Percentiles rank a stretch among this genome's conserved stretches.
Evolutionary conservation across 2,329 filamentous ascomycete species (phyloP).

Genomic region (Botrytis elliptica): DNA sequence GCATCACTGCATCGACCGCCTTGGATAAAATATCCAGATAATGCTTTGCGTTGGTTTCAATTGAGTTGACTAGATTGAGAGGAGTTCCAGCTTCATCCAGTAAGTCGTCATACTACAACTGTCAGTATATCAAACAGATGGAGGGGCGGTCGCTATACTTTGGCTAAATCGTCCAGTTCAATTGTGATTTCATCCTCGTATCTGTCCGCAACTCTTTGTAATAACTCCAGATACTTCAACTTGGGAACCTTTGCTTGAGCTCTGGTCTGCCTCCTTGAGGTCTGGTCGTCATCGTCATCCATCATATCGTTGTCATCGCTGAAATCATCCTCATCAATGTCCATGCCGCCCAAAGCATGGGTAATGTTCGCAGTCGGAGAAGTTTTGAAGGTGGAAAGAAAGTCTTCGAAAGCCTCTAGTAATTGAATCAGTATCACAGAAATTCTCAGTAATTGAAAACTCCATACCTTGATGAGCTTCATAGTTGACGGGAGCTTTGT

Average conservation of each 20-base stretch:
- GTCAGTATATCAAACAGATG: slow-evolving; percentile 20
- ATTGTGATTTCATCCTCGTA: slow-evolving; percentile 74
- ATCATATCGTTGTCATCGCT: slow-evolving; percentile 93
- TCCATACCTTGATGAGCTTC: slow-evolving; percentile 74
- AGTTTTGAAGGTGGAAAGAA: slow-evolving; percentile 85
- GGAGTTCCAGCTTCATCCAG: slow-evolving; percentile 55
- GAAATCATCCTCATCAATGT: slow-evolving; percentile 81
- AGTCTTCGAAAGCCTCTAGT: slow-evolving; percentile 79
- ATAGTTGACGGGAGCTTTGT: slow-evolving; percentile 80
- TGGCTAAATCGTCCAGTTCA: slow-evolving; percentile 82
- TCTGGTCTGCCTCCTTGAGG: slow-evolving; percentile 47
- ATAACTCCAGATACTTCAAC: slow-evolving; percentile 82
- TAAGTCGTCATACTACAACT: slow-evolving; percentile 65
- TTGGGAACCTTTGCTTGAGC: slow-evolving; percentile 57
- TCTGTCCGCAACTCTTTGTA: slow-evolving; percentile 86
- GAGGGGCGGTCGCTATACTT: slow-evolving; percentile 54
- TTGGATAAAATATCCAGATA: slow-evolving; percentile 90
- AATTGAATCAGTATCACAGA: neutral
- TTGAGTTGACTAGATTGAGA: slow-evolving; percentile 73
- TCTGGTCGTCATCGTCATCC: slow-evolving; percentile 70
- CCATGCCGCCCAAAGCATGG: slow-evolving; percentile 79
- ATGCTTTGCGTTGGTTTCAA: slow-evolving; percentile 89
- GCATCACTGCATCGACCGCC: slow-evolving; percentile 85
- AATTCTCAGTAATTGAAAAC: slow-evolving; percentile 13
- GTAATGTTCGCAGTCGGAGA: slow-evolving; percentile 69